Base-by-base conservation (phyloP, 495 filamentous ascomycete genomes). In the Aspergillus haitiensis region DNA sequence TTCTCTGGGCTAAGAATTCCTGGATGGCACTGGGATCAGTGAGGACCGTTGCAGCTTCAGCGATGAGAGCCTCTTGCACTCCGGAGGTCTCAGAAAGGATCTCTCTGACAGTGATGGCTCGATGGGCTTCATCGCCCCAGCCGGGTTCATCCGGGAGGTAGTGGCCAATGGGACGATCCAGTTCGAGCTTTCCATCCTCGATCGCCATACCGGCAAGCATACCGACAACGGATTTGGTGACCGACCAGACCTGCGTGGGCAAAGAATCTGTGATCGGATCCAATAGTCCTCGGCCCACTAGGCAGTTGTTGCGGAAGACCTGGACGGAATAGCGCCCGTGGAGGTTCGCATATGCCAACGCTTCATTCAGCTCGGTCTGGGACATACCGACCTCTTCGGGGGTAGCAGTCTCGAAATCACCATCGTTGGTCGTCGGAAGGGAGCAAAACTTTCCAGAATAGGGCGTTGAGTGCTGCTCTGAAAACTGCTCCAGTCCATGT, bases 261-360 rank as follows among this genome's bases (percentile, higher is more conserved):
- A 46, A 13, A 8, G 42, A 46, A 16, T 46, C 42, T 3, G 42
- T 46, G 42, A 46, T 13, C 12, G 42, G 42, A 16, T 46, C 42
- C 12, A 46, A 16, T 3, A 46, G 11, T 5, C 42, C 42, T 5
- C 42, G 42, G 7, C 12, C 42, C 4, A 46, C 15, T 8, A 13
- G 42, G 12, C 42, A 46, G 42, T 46, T 46, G 42, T 46, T 46
- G 42, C 42, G 42, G 42, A 46, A 46, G 42, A 46, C 18, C 42
- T 46, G 42, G 42, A 46, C 42, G 42, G 42, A 46, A 8, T n/a
- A 16, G 42, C 42, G 42, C 12, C 42, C 42, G 15, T 46, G 42
- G 6, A 16, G 11, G 42, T 46, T 46, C 2, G 42, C 42, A 16
- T 46, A 46, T 13, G 42, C 42, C 42, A 46, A 16, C 3, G 42